Base-by-base conservation (phyloP, 2,329 filamentous ascomycete species). In the Exophiala alcalophila region DNA sequence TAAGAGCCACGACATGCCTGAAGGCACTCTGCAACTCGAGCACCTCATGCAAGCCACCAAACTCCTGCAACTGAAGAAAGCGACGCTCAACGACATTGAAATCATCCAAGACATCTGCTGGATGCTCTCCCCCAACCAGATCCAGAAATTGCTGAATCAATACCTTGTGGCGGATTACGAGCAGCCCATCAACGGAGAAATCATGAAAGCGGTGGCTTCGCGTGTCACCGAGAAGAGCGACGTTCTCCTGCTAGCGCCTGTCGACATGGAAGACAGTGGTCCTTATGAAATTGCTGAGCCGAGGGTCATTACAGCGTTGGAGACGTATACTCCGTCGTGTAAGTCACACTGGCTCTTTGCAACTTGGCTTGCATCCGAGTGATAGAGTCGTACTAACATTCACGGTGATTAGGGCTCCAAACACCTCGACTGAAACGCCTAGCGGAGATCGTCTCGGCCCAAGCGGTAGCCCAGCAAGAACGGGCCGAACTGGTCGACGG, bases 61-160 rank as follows among this genome's bases (percentile, higher is more conserved):
- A 72, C 82, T 98, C 53, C 76, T 98, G 53, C 92, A 98, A 67
- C 76, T 98, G 52, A 98, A 98, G 82, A 98, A 98, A 73, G 92
- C 92, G 6, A 98, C 92, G 1, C 71, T 98, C 63, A 98, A 97
- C 65, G 92, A 98, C 61, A 98, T 98, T 59, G 92, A 98, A 70
- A 98, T 98, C 59, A 98, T 98, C 60, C 92, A 98, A 72, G 92
- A 98, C 65, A 98, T 98, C 59, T 98, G 92, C 78, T 94, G 71
- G 44, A 92, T 86, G 86, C 78, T 98, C 39, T 96, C 91, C 1
- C 92, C 92, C 38, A 97, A 96, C 69, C 92, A 98, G 67, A 98
- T 98, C 52, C 92, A 98, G 68, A 98, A 98, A 72, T 79, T 98
- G 23, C 76, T 98, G 55, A 98, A 98, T 69, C 92, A 98, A 67